Percentiles rank a stretch among this genome's conserved stretches.
Conservation (phyloP, 345 rosid species). For the Pistacia atlantica region DNA sequence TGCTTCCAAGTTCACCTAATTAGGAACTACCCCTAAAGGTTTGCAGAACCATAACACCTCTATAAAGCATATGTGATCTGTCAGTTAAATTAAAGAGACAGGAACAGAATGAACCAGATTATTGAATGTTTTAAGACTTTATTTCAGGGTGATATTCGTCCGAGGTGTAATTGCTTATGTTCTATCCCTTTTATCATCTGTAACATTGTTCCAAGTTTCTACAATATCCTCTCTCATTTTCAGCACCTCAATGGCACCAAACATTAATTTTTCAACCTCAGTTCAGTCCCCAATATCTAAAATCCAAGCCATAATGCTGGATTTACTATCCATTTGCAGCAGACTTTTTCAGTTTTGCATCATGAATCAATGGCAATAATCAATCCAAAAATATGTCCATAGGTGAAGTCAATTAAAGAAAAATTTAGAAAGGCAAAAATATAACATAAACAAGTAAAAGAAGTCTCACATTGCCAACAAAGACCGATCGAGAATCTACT, state of each 20-base stretch:
- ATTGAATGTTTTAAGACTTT: no score
- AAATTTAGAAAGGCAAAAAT: conserved; percentile 9
- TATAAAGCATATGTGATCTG: no score
- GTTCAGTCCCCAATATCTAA: background rate
- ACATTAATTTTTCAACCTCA: background rate
- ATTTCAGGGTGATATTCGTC: background rate
- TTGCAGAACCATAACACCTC: no score
- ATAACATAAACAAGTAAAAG: conserved; percentile 22
- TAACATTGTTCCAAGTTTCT: background rate
- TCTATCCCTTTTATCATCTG: background rate
- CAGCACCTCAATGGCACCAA: background rate
- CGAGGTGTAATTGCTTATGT: background rate
- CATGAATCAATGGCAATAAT: background rate
- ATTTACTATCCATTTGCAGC: background rate
- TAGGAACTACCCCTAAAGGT: background rate
- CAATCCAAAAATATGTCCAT: background rate
- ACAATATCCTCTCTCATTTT: background rate
- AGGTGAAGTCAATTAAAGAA: background rate
- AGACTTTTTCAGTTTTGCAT: background rate
- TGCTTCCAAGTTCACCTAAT: background rate
- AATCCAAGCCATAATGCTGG: background rate
- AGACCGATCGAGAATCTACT: conserved; percentile 72
- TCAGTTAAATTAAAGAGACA: no score
- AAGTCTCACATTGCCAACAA: conserved; percentile 77
- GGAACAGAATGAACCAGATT: no score